Evolutionary conservation across 1,139 yeast species (phyloP).

Genomic region (Nakaseomyces uthaithaninus): DNA sequence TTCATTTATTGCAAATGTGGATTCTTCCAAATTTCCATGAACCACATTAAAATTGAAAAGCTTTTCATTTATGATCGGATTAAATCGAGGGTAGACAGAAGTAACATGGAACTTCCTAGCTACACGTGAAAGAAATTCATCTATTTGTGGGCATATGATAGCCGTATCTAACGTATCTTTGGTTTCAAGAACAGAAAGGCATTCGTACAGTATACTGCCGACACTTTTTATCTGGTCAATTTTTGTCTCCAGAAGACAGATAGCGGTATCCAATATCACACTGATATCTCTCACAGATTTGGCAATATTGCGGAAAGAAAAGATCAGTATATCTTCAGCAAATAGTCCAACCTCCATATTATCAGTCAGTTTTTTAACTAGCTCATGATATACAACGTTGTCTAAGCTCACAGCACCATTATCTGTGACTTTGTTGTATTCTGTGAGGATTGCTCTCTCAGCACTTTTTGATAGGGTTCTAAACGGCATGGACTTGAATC

Average conservation of each 20-base stretch:
- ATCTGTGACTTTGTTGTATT: not conserved
- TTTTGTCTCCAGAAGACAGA: not conserved
- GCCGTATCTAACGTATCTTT: not conserved
- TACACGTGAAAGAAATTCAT: not conserved
- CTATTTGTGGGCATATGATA: not conserved
- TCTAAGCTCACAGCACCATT: slow-evolving; percentile 9
- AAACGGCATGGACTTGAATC: not conserved
- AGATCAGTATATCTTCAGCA: slow-evolving; percentile 13
- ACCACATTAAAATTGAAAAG: slow-evolving; percentile 13
- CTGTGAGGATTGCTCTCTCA: not conserved
- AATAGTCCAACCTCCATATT: slow-evolving; percentile 11
- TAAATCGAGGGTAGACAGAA: slow-evolving; percentile 12
- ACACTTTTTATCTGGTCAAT: slow-evolving; percentile 5
- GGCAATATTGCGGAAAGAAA: not conserved
- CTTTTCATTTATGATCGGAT: slow-evolving; percentile 12
- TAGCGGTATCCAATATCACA: not conserved
- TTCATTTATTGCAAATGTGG: slow-evolving; percentile 13
- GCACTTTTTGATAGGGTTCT: not conserved
- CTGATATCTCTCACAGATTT: slow-evolving; percentile 1
- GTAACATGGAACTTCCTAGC: slow-evolving; percentile 10
- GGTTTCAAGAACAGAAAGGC: not conserved
- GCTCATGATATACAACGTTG: not conserved
- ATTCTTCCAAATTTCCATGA: slow-evolving; percentile 11
- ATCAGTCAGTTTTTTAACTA: slow-evolving; percentile 13
- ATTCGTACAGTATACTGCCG: not conserved